Base-by-base conservation (phyloP, 768 basidiomycete species). In the Podaxis sp. region DNA sequence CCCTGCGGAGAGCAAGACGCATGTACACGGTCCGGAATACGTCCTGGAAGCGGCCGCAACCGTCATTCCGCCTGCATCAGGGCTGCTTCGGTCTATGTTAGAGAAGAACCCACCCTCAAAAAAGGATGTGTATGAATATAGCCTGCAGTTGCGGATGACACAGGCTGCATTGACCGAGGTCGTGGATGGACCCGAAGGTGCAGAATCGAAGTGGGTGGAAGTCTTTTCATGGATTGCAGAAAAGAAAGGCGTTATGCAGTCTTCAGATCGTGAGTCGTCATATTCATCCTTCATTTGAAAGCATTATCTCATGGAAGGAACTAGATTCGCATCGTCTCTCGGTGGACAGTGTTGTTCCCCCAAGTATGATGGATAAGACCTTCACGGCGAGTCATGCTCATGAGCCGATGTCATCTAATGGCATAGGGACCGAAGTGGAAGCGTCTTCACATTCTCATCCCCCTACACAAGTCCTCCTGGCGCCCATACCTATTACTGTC, bases 161-260 rank as follows among this genome's bases (percentile, higher is more conserved):
- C 88, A 92, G 70, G 87, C 90, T 53, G 86, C 88, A 5, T 76
- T 98, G 54, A 82, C 83, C 17, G 97, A 99, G 75, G 84, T 88
- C 39, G 82, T 91, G 17, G 89, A 95, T 40, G 96, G 97, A 0
- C 82, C 94, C 0, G 93, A 96, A 68, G 85, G 87, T 44, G 95
- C 95, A 0, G 88, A 90, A 65, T 76, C 78, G 17, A 87, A 86
- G 61, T 95, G 94, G 85, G 78, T 94, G 15, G 93, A 94, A 28
- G 82, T 94, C 7, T 96, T 96, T 72, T 77, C 84, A 4, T 97
- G 92, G 90, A 88, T 95, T 69, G 88, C 94, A 0, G 88, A 87
- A 61, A 78, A 80, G 67, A 81, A 72, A 51, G 73, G 76, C 30
- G 44, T 68, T 52, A 65, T 71, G 8, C 67, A 68, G 52, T 68